Conservation (phyloP, 192 early-diverging fungal species). For the Entomortierella parvispora region DNA sequence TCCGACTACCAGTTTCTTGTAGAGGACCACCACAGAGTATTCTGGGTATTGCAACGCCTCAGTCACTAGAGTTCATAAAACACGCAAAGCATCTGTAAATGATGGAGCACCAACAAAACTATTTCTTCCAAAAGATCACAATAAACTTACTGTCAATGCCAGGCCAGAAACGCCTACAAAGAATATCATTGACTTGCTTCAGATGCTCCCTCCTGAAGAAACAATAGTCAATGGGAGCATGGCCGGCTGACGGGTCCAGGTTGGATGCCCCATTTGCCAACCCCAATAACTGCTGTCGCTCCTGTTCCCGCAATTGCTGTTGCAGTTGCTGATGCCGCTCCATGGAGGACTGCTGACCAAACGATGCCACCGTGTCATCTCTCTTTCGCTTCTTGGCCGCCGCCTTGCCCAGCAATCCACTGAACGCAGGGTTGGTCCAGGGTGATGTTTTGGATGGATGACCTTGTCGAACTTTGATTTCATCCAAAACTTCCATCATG, state of each 20-base stretch:
- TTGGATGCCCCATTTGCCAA: constrained; percentile 1
- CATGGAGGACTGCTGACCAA: not conserved
- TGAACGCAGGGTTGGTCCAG: constrained; percentile 6
- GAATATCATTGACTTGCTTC: constrained; percentile 76
- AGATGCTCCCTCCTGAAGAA: constrained; percentile 78
- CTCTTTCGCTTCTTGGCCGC: constrained; percentile 23
- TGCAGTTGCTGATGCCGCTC: not conserved
- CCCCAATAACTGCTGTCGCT: not conserved
- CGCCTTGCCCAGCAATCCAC: constrained; percentile 7
- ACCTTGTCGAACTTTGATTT: constrained; percentile 54
- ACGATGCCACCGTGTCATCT: constrained; percentile 6
- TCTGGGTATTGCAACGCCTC: constrained; percentile 86
- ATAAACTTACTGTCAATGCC: constrained; percentile 81
- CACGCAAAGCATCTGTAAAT: not conserved
- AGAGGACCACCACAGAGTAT: constrained; percentile 85
- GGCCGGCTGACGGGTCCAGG: constrained; percentile 12
- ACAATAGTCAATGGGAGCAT: constrained; percentile 82
- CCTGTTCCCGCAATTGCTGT: not conserved
- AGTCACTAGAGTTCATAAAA: constrained; percentile 62
- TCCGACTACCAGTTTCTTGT: constrained; percentile 82
- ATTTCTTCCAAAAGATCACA: not conserved
- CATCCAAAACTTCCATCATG: constrained; percentile 57
- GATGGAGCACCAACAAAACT: constrained; percentile 10
- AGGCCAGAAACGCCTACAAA: constrained; percentile 87
- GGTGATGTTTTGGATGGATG: constrained; percentile 27